phyloP scores from a whole-genome alignment of 169 alveolate genomes.

The Toxoplasma gondii region DNA sequence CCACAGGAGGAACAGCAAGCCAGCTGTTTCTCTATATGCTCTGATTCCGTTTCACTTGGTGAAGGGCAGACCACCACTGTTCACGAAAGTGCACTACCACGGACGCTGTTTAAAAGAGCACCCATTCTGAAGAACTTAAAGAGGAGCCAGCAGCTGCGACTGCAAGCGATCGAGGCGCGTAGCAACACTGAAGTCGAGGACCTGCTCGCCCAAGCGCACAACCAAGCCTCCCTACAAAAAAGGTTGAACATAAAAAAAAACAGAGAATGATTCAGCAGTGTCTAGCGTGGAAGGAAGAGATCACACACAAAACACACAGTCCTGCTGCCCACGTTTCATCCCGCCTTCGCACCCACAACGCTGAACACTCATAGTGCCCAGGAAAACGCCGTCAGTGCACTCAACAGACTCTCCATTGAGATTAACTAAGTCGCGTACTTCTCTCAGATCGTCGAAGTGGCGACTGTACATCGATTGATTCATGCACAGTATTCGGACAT shows the following conservation, averaged over 20 bases:
- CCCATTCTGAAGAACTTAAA: neutral
- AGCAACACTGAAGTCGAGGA: slow-evolving; percentile 44
- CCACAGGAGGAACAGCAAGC: no score
- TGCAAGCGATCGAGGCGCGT: slow-evolving; percentile 37
- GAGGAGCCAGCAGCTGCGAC: slow-evolving; percentile 47
- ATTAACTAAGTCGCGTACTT: no score
- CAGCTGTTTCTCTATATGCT: neutral
- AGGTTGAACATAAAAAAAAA: neutral
- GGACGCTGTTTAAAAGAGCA: neutral
- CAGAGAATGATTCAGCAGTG: neutral
- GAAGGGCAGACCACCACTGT: neutral
- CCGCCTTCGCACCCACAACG: no score
- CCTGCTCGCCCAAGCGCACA: slow-evolving; percentile 53
- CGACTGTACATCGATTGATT: neutral
- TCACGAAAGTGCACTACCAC: neutral
- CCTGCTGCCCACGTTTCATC: no score
- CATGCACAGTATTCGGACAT: neutral
- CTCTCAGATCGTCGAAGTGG: neutral
- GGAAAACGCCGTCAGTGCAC: no score
- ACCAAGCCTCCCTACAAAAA: slow-evolving; percentile 52
- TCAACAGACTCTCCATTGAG: no score
- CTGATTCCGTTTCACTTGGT: neutral
- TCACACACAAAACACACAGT: neutral
- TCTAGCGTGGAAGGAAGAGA: neutral
- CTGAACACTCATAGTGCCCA: neutral